Evolutionary conservation across 176 grass and related monocot genomes (phyloP).

Genomic region (Avena sativa): DNA sequence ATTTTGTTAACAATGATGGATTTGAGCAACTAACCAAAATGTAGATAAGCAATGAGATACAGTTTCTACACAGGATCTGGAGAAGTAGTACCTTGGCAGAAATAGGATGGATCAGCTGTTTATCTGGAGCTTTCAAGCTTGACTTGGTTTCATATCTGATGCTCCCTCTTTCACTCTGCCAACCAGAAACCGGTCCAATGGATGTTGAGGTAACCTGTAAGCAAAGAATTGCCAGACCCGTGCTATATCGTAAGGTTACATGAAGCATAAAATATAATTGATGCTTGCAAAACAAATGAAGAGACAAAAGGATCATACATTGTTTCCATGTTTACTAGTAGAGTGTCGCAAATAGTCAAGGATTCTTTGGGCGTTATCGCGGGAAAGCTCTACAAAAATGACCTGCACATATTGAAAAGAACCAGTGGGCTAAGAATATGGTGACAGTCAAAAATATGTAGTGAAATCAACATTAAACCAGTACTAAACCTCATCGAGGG

Average conservation of each 20-base stretch:
- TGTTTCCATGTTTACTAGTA: background rate
- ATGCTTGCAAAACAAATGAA: too few species aligned
- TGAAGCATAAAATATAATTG: too few species aligned
- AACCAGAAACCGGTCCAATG: too few species aligned
- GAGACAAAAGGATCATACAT: background rate
- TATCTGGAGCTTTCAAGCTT: too few species aligned
- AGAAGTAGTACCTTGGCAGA: background rate
- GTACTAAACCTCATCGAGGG: constrained; percentile 58
- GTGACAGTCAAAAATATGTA: background rate
- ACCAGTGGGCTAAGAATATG: background rate
- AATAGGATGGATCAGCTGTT: background rate
- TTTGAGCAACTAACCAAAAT: too few species aligned
- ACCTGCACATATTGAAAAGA: constrained; percentile 43
- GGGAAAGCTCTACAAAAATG: constrained; percentile 56
- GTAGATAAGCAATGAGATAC: background rate
- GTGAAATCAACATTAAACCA: background rate
- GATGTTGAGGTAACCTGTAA: too few species aligned
- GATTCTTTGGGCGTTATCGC: constrained; percentile 44
- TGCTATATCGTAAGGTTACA: too few species aligned
- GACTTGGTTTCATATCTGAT: too few species aligned
- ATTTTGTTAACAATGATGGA: too few species aligned
- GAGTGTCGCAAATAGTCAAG: constrained; percentile 44
- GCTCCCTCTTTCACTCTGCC: background rate
- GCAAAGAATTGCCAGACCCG: too few species aligned
- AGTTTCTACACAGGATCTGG: too few species aligned